Conservation (phyloP, 2,329 filamentous ascomycete species). For the Graphilbum ipis-grandicollis region DNA sequence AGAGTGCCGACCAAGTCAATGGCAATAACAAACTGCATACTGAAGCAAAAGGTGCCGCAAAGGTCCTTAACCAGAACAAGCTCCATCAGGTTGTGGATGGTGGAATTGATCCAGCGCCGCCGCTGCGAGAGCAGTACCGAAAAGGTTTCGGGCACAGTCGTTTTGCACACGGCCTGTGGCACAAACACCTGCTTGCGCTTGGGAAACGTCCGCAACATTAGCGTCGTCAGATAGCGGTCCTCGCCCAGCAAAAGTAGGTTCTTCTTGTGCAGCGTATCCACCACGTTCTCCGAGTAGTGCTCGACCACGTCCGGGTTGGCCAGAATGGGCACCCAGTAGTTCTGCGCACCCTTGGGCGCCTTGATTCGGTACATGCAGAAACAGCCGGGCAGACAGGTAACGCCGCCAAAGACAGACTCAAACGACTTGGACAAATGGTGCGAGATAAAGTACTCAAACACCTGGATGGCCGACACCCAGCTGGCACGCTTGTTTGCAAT, state of each 20-base stretch:
- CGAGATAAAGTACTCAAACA: constrained; percentile 99
- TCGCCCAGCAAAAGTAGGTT: constrained; percentile 82
- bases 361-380: constrained; percentile 99
- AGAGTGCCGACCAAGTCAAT: constrained; percentile 90
- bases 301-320: constrained; percentile 97
- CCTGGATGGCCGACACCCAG: constrained; percentile 96
- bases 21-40: constrained; percentile 97
- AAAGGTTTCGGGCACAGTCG: constrained; percentile 85
- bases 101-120: constrained; percentile 98
- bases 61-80: constrained; percentile 87
- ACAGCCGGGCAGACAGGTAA: constrained; percentile 93
- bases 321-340: constrained; percentile 98
- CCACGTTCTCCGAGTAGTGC: constrained; percentile 98
- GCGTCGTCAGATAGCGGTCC: constrained; percentile 86
- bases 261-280: constrained; percentile 96
- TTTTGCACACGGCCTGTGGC: constrained; percentile 97
- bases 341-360: constrained; percentile 91
- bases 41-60: constrained; percentile 98
- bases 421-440: constrained; percentile 95
- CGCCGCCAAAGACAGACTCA: constrained; percentile 96
- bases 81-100: constrained; percentile 97
- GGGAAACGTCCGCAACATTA: constrained; percentile 97
- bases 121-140: constrained; percentile 84
- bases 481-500: constrained; percentile 93
- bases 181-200: constrained; percentile 99